These are phyloP conservation scores for Leccinum boreale DNA, from an alignment of 768 basidiomycete genomes.

Conservation along the genomic window DNA sequence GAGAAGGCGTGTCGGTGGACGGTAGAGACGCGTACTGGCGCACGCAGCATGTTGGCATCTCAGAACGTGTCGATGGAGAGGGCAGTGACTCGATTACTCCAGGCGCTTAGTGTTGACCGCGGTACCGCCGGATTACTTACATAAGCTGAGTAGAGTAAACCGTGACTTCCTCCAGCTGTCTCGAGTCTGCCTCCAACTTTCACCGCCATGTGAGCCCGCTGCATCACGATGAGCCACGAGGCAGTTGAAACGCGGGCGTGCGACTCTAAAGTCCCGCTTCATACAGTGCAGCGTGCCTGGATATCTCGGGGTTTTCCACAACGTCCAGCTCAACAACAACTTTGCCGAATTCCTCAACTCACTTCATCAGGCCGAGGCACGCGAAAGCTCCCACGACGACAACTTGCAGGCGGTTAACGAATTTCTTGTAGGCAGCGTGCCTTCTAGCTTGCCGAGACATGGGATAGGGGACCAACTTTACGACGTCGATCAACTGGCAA, in stretches of 20 bases:
- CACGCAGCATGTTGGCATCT: constrained; percentile 55
- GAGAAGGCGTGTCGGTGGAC: not conserved
- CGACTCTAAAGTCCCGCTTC: not conserved
- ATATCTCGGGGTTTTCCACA: not conserved
- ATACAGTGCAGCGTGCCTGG: not conserved
- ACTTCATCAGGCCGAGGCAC: not conserved
- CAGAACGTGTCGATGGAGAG: constrained; percentile 1
- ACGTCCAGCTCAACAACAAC: not conserved
- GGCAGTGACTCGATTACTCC: not conserved
- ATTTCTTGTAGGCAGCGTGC: not conserved
- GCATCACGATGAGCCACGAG: too few relatives aligned
- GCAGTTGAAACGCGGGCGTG: not conserved
- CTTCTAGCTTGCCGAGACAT: not conserved
- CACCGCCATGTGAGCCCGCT: too few relatives aligned
- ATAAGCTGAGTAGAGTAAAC: not conserved
- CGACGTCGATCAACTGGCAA: not conserved
- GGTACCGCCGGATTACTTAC: not conserved
- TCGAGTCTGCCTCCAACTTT: too few relatives aligned
- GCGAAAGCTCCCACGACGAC: not conserved
- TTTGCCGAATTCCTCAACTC: not conserved
- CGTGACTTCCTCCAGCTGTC: too few relatives aligned
- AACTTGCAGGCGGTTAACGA: not conserved
- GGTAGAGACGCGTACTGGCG: constrained; percentile 15
- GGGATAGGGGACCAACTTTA: not conserved
- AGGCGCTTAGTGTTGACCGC: not conserved